phyloP scores from a whole-genome alignment of 1,284 basidiomycete species.

The Phlebopus sp. region DNA sequence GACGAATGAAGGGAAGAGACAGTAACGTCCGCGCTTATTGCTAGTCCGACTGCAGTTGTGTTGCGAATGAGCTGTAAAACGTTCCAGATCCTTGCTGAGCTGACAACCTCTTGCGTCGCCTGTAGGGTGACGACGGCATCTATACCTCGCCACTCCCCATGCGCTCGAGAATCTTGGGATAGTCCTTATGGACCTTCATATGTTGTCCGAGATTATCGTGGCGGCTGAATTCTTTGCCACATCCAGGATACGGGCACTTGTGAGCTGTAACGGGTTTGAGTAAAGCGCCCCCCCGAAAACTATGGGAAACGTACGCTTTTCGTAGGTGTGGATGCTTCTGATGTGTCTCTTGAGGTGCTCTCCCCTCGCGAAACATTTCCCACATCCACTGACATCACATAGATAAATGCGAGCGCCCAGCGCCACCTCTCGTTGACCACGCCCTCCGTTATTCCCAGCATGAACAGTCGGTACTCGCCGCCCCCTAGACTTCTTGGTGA shows the following conservation, averaged over 20 bases:
- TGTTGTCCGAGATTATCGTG: slow-evolving; percentile 85
- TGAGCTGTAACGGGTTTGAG: slow-evolving; percentile 49
- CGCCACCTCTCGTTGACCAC: slow-evolving; percentile 30
- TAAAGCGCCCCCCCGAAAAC: slow-evolving; percentile 7
- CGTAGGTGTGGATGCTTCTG: slow-evolving; percentile 63
- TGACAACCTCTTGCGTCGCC: slow-evolving; percentile 17
- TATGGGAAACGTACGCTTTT: slow-evolving; percentile 51
- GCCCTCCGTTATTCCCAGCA: slow-evolving; percentile 15
- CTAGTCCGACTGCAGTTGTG: slow-evolving; percentile 29
- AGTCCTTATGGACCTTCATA: slow-evolving; percentile 60
- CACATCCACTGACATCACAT: slow-evolving; percentile 72
- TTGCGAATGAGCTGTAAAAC: slow-evolving; percentile 14
- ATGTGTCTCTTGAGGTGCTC: slow-evolving; percentile 69
- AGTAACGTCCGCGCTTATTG: slow-evolving; percentile 22
- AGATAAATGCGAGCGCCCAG: slow-evolving; percentile 59
- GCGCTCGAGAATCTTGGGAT: slow-evolving; percentile 27
- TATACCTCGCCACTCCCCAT: slow-evolving; percentile 26
- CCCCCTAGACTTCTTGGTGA: slow-evolving; percentile 71
- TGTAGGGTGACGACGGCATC: slow-evolving; percentile 1
- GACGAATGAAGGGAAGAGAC: slow-evolving; percentile 13
- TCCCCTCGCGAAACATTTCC: slow-evolving; percentile 67
- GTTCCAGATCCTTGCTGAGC: slow-evolving; percentile 20
- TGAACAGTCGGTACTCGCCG: slow-evolving; percentile 64
- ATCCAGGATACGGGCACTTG: slow-evolving; percentile 72
- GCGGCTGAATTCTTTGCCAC: slow-evolving; percentile 79